Evolutionary conservation across 1,284 basidiomycete species (phyloP), one percentile per base, ranked within the genome.

Genomic region (Ceratobasidium papillatum): DNA sequence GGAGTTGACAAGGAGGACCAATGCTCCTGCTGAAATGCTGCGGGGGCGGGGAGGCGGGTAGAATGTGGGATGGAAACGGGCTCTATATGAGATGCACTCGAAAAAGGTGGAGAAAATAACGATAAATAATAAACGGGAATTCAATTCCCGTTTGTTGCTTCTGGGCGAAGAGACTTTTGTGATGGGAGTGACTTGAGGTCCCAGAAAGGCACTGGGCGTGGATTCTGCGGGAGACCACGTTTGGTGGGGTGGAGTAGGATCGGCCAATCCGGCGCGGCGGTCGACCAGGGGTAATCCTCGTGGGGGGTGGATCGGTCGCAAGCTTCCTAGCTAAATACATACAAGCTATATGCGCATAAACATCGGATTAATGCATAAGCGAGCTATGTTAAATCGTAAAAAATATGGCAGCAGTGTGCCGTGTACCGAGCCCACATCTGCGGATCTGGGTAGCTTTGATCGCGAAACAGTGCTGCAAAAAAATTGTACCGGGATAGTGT

Each of bases 101-200:
- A n/a, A 30, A 58, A 58, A 36, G n/a, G 32, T 36, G 17, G 32
- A 36, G 54, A 58, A 58, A 58, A 58, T 58, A 58, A 19, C 3
- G 8, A 58, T 58, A 58, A 58, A 58, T 58, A 58, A 58, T 58
- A 34, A 58, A 58, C 54, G 54, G 54, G 54, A 58, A 58, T 58
- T 58, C n/a, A 58, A 58, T 58, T 58, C 54, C 54, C 54, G 54
- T 58, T 58, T 58, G 54, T 58, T 34, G 54, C 54, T 58, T 58
- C 54, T 58, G 54, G 30, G 19, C 30, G 54, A 58, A 58, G 54
- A 36, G 30, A 58, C 52, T 30, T n/a, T 58, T 58, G 54, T 58
- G 54, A 58, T 58, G 54, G 54, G 54, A 58, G 54, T 58, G 54
- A 58, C 54, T 36, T 34, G 30, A n/a, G 8, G 32, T 17, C 54